These are phyloP conservation scores for Pilaira anomala DNA, from an alignment of 192 early-diverging fungal genomes.

Conservation along the genomic window DNA sequence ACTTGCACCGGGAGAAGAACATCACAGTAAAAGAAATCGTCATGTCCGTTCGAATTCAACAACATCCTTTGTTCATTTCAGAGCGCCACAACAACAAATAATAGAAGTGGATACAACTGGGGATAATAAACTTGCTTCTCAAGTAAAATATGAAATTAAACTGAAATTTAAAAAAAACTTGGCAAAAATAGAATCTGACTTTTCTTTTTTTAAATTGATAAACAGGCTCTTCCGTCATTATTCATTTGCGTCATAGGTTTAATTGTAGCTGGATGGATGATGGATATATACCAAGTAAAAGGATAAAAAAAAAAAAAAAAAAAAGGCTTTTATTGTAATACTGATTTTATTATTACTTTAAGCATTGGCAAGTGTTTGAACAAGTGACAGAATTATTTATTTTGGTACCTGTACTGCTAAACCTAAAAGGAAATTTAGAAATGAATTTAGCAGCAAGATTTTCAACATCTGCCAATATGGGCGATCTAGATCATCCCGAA, in stretches of 20 bases:
- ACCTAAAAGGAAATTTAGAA: constrained; percentile 90
- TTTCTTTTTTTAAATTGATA: background rate
- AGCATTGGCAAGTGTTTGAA: constrained; percentile 69
- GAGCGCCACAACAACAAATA: constrained; percentile 13
- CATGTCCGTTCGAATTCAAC: constrained; percentile 1
- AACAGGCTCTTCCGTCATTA: constrained; percentile 61
- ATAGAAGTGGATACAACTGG: background rate
- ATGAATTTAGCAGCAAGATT: constrained; percentile 87
- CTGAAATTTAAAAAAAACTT: background rate
- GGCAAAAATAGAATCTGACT: background rate
- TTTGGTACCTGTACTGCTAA: constrained; percentile 80
- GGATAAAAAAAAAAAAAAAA: background rate
- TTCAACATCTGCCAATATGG: constrained; percentile 73
- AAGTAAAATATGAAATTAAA: constrained; percentile 6
- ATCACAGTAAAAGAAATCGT: background rate
- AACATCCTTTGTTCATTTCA: constrained; percentile 19
- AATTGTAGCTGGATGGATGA: constrained; percentile 65
- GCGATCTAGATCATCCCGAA: constrained; percentile 52
- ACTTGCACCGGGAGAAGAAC: background rate
- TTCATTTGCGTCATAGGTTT: constrained; percentile 69
- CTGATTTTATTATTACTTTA: background rate
- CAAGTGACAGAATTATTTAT: constrained; percentile 74
- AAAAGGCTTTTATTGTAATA: constrained; percentile 11
- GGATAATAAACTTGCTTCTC: constrained; percentile 4
- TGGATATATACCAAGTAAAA: constrained; percentile 62